Conservation (phyloP, 345 rosid genomes). For the Brassica nigra region DNA sequence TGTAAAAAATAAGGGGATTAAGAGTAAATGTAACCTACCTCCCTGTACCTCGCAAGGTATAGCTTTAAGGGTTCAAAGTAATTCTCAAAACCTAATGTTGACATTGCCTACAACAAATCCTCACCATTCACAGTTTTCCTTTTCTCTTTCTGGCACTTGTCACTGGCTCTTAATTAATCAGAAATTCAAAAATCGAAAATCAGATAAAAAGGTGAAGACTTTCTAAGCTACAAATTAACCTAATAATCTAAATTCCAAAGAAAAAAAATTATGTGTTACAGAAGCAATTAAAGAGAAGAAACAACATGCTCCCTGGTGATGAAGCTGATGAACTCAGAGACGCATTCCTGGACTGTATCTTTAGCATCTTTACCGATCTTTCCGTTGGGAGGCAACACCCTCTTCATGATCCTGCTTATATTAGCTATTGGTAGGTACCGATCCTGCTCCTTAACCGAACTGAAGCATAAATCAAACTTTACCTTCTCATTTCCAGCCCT, state of each 20-base stretch:
- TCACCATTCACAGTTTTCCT: conserved; percentile 77
- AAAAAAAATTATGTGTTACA: no score
- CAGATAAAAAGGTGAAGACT: no score
- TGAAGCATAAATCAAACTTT: no score
- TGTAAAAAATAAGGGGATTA: background rate
- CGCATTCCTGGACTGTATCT: conserved; percentile 72
- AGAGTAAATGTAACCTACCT: conserved; percentile 37
- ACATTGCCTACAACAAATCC: conserved; percentile 81
- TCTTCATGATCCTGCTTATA: conserved; percentile 75
- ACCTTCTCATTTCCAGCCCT: no score
- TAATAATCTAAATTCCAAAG: no score
- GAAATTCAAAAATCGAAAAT: no score
- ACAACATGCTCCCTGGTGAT: conserved; percentile 60
- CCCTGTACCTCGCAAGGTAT: conserved; percentile 65
- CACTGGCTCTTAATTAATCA: conserved; percentile 26
- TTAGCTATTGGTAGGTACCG: conserved; percentile 50
- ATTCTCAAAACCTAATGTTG: conserved; percentile 73
- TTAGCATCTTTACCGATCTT: conserved; percentile 70
- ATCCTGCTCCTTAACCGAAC: no score
- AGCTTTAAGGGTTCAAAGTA: conserved; percentile 62
- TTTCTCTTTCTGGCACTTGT: conserved; percentile 72
- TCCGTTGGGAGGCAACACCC: conserved; percentile 61
- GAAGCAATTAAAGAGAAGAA: background rate
- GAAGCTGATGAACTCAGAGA: conserved; percentile 71
- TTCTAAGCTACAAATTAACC: no score